Evolutionary conservation across 192 early-diverging fungal genomes (phyloP).

Genomic region (Mortierella alpina): DNA sequence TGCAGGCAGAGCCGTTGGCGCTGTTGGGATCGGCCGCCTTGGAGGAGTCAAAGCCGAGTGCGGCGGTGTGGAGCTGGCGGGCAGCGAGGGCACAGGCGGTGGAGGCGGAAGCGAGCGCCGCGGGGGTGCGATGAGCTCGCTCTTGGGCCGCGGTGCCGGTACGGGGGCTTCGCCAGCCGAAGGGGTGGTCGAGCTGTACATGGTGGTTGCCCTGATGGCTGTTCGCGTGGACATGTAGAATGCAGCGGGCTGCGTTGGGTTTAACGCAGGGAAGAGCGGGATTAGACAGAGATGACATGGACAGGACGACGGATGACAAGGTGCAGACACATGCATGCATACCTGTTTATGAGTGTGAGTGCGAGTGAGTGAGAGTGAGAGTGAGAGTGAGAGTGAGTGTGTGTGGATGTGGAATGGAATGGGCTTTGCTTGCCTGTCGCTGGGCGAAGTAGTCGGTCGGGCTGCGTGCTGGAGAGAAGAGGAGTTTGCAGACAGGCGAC

Average conservation of each 20-base stretch:
- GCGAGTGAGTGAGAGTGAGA: not conserved
- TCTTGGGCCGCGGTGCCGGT: constrained; percentile 27
- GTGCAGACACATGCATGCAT: no score
- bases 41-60: constrained; percentile 3
- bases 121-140: constrained; percentile 18
- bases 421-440: no score
- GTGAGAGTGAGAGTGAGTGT: not conserved
- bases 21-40: constrained; percentile 14
- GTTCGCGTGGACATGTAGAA: no score
- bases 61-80: not conserved
- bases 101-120: constrained; percentile 27
- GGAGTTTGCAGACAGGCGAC: no score
- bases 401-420: no score
- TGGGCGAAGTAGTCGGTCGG: no score
- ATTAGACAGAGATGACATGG: no score
- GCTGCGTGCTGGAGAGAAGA: no score
- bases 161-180: not conserved
- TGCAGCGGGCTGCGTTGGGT: no score
- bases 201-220: not conserved
- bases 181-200: constrained; percentile 4
- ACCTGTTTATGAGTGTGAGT: not conserved
- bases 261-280: no score
- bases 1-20: not conserved
- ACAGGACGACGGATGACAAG: not conserved
- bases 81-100: constrained; percentile 10